Evolutionary conservation across 78 protist genomes (phyloP).

Genomic region (slime mould (Dictyostelium discoideum)): DNA sequence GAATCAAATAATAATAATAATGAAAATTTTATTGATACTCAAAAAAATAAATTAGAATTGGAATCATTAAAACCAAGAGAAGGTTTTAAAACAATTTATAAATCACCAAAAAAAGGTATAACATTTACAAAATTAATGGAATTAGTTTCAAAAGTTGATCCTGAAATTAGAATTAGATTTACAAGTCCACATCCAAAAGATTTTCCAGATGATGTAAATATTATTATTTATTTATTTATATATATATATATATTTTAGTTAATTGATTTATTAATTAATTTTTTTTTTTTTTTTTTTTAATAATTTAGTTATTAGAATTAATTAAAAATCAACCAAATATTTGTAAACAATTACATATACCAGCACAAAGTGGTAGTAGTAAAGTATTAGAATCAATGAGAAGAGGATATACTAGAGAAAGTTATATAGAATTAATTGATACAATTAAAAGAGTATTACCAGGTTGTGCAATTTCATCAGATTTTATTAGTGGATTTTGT

Average conservation of each 20-base stretch:
- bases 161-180: constrained; percentile 93
- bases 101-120: constrained; percentile 78
- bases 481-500: constrained; percentile 95
- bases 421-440: constrained; percentile 85
- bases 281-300: not conserved
- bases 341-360: constrained; percentile 90
- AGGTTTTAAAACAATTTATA: constrained; percentile 89
- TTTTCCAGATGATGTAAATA: constrained; percentile 84
- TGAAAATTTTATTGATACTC: not conserved
- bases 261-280: no score
- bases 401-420: constrained; percentile 91
- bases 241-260: not conserved
- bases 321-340: constrained; percentile 83
- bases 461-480: constrained; percentile 71
- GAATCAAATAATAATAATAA: not conserved
- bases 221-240: not conserved
- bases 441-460: constrained; percentile 49
- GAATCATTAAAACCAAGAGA: constrained; percentile 27
- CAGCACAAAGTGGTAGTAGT: constrained; percentile 90
- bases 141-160: constrained; percentile 70
- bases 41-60: not conserved
- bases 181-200: constrained; percentile 98
- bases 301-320: constrained; percentile 43
- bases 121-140: constrained; percentile 82
- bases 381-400: constrained; percentile 91